Conservation (phyloP, 148 eudicot species). For the Fagopyrum esculentum region DNA sequence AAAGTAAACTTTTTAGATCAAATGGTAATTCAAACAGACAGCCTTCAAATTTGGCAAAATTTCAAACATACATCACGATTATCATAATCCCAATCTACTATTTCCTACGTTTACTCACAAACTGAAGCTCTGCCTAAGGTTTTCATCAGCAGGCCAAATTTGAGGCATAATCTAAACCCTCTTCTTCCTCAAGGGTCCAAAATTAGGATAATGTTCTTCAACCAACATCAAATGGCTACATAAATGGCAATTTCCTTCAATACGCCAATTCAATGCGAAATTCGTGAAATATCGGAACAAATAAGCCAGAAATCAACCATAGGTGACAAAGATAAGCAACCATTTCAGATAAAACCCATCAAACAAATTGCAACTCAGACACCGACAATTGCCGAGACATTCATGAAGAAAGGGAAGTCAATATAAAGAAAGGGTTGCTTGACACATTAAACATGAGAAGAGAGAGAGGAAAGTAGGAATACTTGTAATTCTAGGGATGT, state of each 20-base stretch:
- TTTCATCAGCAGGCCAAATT: neutral
- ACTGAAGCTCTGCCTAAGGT: neutral
- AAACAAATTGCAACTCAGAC: neutral
- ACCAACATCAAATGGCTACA: neutral
- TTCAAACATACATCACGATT: neutral
- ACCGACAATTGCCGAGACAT: neutral
- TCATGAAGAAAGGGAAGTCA: neutral
- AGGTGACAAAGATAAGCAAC: neutral
- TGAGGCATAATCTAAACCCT: neutral
- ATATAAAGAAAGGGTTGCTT: neutral
- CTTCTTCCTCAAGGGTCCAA: neutral
- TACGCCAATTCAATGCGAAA: neutral
- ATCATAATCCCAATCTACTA: neutral
- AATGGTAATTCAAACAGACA: neutral
- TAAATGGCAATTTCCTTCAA: neutral
- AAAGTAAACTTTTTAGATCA: neutral
- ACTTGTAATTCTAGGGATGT: neutral
- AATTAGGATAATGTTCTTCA: neutral
- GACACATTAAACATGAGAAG: neutral
- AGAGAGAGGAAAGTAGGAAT: neutral
- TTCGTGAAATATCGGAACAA: neutral
- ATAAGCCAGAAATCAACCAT: conserved; percentile 5
- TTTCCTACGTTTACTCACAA: neutral
- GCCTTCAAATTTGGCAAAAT: neutral
- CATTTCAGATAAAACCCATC: neutral